Evolutionary conservation across 768 basidiomycete genomes (phyloP).

Genomic region (Mycena polygramma): DNA sequence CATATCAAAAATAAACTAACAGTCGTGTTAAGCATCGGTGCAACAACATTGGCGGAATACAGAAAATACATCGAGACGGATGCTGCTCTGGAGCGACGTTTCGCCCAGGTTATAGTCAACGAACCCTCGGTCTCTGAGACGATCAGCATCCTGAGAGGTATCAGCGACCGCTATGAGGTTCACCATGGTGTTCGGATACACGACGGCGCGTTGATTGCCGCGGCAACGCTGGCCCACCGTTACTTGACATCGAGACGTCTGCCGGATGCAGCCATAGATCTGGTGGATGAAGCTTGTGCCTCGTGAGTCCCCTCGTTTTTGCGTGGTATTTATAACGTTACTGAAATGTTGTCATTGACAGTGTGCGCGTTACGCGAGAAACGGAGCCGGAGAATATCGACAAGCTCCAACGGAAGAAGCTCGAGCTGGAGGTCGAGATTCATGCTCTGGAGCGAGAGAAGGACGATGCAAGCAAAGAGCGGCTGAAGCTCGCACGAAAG

Average conservation of each 20-base stretch:
- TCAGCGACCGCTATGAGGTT: slow-evolving; percentile 94
- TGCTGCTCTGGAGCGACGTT: slow-evolving; percentile 90
- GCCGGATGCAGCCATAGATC: slow-evolving; percentile 90
- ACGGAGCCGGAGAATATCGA: slow-evolving; percentile 96
- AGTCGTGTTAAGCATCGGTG: slow-evolving; percentile 72
- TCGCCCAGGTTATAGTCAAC: slow-evolving; percentile 93
- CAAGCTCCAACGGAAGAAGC: slow-evolving; percentile 86
- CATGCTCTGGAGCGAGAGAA: slow-evolving; percentile 96
- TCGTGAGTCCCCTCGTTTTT: slow-evolving; percentile 61
- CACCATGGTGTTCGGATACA: slow-evolving; percentile 92
- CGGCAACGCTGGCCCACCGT: slow-evolving; percentile 92
- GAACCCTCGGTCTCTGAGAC: slow-evolving; percentile 92
- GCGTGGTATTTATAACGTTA: slow-evolving; percentile 11
- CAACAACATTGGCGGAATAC: slow-evolving; percentile 94
- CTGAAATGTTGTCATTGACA: slow-evolving; percentile 44
- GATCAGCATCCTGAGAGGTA: slow-evolving; percentile 93
- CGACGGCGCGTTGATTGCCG: slow-evolving; percentile 89
- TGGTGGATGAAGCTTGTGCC: slow-evolving; percentile 93
- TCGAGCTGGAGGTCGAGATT: slow-evolving; percentile 94
- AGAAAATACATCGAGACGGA: slow-evolving; percentile 95
- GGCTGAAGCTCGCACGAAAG: slow-evolving; percentile 80
- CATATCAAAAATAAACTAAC: slow-evolving; percentile 46
- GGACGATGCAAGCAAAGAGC: slow-evolving; percentile 88
- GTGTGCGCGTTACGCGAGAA: slow-evolving; percentile 92
- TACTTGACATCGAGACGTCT: slow-evolving; percentile 87